Conservation (phyloP, 2,329 filamentous ascomycete genomes). For the Rutstroemia sp. region DNA sequence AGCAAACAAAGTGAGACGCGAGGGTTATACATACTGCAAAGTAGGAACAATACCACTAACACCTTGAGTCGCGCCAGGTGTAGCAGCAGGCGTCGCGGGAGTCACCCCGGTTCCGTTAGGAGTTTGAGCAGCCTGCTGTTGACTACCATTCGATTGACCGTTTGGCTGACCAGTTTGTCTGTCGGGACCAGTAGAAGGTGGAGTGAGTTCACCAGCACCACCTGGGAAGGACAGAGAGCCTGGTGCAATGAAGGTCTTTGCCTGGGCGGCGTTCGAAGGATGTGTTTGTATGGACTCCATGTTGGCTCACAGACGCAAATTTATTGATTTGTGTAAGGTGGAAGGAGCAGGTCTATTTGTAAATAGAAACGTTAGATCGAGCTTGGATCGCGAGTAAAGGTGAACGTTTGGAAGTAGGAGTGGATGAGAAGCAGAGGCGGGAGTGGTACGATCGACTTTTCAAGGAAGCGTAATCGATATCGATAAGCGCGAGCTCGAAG, state of each 20-base stretch:
- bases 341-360: conserved; percentile 23
- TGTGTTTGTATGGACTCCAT: conserved; percentile 93
- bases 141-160: conserved; percentile 38
- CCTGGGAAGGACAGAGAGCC: conserved; percentile 89
- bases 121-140: conserved; percentile 51
- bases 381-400: neutral
- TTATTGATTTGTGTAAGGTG: conserved; percentile 12
- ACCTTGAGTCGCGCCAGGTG: conserved; percentile 71
- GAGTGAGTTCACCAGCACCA: conserved; percentile 74
- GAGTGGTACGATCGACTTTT: conserved; percentile 6
- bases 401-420: neutral
- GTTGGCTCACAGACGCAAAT: conserved; percentile 20
- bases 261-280: conserved; percentile 83
- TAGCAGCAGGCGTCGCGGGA: conserved; percentile 85
- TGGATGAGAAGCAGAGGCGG: neutral
- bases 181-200: conserved; percentile 67
- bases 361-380: conserved; percentile 23
- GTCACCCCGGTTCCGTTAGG: conserved; percentile 70
- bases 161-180: conserved; percentile 44
- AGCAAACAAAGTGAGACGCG: conserved; percentile 29
- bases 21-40: conserved; percentile 81
- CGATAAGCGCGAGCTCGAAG: conserved; percentile 8
- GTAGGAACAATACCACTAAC: conserved; percentile 88
- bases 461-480: conserved; percentile 12
- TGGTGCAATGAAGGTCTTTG: conserved; percentile 89